Evolutionary conservation across 1,284 basidiomycete genomes (phyloP).

Genomic region (Malassezia nana): DNA sequence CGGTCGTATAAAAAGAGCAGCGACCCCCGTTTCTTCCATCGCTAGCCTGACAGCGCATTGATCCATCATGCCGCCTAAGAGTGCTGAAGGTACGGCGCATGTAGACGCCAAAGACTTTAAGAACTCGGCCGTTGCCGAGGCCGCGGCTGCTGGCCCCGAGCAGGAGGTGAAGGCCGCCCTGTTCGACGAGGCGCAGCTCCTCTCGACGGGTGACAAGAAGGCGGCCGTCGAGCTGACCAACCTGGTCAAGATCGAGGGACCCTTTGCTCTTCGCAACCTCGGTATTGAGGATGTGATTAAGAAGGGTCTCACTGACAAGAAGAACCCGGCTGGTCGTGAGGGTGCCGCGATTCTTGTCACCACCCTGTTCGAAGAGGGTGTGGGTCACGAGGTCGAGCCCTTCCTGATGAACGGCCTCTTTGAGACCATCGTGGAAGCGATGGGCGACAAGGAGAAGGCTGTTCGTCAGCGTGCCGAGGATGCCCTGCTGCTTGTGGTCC

Average conservation of each 20-base stretch:
- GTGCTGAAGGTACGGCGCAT: slow-evolving; percentile 39
- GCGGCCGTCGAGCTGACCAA: slow-evolving; percentile 51
- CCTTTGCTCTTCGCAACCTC: slow-evolving; percentile 64
- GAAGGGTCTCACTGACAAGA: slow-evolving; percentile 60
- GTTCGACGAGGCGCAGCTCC: slow-evolving; percentile 49
- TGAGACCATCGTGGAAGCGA: slow-evolving; percentile 73
- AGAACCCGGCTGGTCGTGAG: slow-evolving; percentile 64
- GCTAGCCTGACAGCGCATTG: slow-evolving; percentile 2
- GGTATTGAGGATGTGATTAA: slow-evolving; percentile 70
- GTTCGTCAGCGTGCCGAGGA: slow-evolving; percentile 74
- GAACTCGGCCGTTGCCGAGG: slow-evolving; percentile 39
- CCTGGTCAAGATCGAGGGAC: slow-evolving; percentile 60
- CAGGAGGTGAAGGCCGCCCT: slow-evolving; percentile 49
- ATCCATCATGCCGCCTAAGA: slow-evolving; percentile 9
- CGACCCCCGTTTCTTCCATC: background rate
- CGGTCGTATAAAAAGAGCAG: slow-evolving; percentile 13
- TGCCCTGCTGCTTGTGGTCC: slow-evolving; percentile 69
- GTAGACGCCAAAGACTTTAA: slow-evolving; percentile 42
- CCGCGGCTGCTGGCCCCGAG: slow-evolving; percentile 39
- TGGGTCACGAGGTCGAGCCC: slow-evolving; percentile 78
- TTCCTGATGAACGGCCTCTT: slow-evolving; percentile 77
- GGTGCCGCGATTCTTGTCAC: slow-evolving; percentile 59
- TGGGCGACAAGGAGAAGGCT: slow-evolving; percentile 82
- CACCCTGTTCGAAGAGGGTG: slow-evolving; percentile 63
- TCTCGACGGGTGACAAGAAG: slow-evolving; percentile 48